Percentiles rank a stretch among this genome's conserved stretches.
Conservation (phyloP, 2,329 filamentous ascomycete species). For the Alternaria consortialis region DNA sequence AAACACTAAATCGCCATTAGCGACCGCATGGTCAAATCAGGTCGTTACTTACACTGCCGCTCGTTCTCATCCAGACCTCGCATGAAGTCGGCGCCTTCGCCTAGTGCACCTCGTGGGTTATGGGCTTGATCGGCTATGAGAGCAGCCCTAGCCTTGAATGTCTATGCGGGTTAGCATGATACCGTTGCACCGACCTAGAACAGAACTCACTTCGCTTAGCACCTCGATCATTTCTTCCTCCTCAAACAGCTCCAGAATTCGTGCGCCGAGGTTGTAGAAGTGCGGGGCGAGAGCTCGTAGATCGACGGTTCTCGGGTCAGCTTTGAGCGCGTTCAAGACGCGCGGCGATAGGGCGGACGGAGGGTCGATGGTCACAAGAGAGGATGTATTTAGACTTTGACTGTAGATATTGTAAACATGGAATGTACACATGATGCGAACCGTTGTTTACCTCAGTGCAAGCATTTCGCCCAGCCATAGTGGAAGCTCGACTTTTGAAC, state of each 20-base stretch:
- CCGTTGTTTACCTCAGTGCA: constrained; percentile 66
- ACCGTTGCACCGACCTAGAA: neutral
- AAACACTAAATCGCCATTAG: constrained; percentile 51
- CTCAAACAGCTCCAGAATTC: constrained; percentile 90
- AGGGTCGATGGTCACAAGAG: constrained; percentile 75
- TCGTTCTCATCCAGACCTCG: constrained; percentile 91
- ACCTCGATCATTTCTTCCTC: constrained; percentile 80
- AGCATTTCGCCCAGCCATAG: constrained; percentile 97
- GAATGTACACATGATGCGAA: neutral
- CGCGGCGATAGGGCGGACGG: constrained; percentile 78
- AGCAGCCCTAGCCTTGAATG: constrained; percentile 80
- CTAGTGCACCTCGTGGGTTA: constrained; percentile 76
- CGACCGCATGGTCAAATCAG: neutral
- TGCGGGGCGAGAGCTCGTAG: constrained; percentile 83
- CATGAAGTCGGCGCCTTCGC: constrained; percentile 80
- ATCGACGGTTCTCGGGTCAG: constrained; percentile 86
- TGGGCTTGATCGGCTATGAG: constrained; percentile 90
- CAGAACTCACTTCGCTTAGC: constrained; percentile 52
- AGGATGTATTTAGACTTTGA: constrained; percentile 48
- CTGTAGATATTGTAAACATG: constrained; percentile 23
- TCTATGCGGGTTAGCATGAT: constrained; percentile 54
- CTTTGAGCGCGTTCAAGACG: constrained; percentile 89
- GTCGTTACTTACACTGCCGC: constrained; percentile 64
- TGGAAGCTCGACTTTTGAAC: constrained; percentile 82
- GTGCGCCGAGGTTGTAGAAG: constrained; percentile 85